Percentiles rank a stretch among this genome's conserved stretches.
Evolutionary conservation across 169 alveolate species (phyloP).

Genomic region (Eimeria tenella): DNA sequence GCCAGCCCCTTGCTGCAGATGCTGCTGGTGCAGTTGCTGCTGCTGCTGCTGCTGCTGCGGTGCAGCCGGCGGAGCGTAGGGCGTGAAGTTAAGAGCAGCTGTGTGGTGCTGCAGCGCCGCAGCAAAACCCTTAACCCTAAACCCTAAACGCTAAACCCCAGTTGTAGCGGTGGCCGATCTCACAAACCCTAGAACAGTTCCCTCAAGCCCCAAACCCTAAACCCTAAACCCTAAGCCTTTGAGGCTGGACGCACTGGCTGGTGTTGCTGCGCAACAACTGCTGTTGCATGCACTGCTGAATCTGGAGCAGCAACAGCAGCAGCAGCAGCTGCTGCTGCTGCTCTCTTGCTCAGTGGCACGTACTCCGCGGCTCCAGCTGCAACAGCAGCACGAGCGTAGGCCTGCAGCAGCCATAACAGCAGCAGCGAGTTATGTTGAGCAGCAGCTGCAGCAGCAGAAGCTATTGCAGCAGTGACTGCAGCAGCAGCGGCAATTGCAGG

Average conservation of each 20-base stretch:
- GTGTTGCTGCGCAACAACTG: conserved; percentile 18
- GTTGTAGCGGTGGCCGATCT: background rate
- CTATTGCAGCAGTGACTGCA: background rate
- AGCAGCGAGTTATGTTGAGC: background rate
- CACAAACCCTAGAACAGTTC: background rate
- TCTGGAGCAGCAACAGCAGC: conserved; percentile 32
- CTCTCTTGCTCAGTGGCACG: conserved; percentile 32
- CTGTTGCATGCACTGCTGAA: background rate
- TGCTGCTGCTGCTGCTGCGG: background rate
- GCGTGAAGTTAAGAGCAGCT: conserved; percentile 23
- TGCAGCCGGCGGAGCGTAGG: conserved; percentile 6
- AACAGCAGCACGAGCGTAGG: conserved; percentile 35
- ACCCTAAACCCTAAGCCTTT: conserved; percentile 18
- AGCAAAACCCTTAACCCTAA: background rate
- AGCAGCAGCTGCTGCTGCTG: conserved; percentile 50
- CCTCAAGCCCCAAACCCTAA: conserved; percentile 6
- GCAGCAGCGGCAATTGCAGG: background rate
- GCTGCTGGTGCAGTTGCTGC: background rate
- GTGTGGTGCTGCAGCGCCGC: background rate
- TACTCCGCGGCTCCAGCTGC: conserved; percentile 42
- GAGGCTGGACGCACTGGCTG: conserved; percentile 5
- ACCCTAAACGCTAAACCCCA: conserved; percentile 28
- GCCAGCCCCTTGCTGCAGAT: no score
- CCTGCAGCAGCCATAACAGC: conserved; percentile 12
- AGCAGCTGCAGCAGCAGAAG: conserved; percentile 10